Evolutionary conservation across 768 basidiomycete species (phyloP), one percentile per base, ranked within the genome.

Genomic region (Saitozyma podzolica): DNA sequence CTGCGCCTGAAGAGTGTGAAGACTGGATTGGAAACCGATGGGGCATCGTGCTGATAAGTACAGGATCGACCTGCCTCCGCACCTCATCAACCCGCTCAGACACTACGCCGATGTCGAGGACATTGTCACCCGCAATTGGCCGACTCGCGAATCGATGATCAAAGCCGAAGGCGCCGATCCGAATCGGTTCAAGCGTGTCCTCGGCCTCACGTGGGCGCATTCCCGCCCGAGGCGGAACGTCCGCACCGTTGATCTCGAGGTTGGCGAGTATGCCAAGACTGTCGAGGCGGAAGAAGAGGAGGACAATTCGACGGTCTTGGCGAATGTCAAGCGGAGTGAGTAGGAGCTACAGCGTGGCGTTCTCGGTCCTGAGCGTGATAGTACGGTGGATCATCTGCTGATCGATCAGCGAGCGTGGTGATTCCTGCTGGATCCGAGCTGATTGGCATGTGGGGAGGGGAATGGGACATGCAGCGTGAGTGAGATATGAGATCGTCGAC

Each of bases 401-500:
- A 42, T 11, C 51, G 29, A 13, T 39, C 41, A 43, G 48, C 13
- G 8, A 71, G 75, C 50, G 66, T 73, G 11, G 73, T 72, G 40
- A 75, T 77, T 39, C 75, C 75, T 0, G 49, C 71, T 60, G 75
- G 73, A 11, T 72, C 68, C 9, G 75, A 77, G 16, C 50, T 77
- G 40, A 72, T 74, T 14, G 69, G 69, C 1, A 74, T 74, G 70
- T 77, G 75, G 75, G 73, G 73, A 10, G 75, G 75, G 10, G 75
- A 77, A 59, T 77, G 75, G 75, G 70, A 76, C 56, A 74, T 76
- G 66, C 62, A 68, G 41, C 66, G 75, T 76, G 56, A 60, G 74
- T 67, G 29, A 29, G 29, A 29, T 29, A 29, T 5, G 29, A 29
- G 29, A 29, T 29, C 29, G 29, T 29, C 29, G 29, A 29, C 29